These are phyloP conservation scores for Colletotrichum sp. DNA, from an alignment of 2,329 filamentous ascomycete genomes.

Conservation along the genomic window DNA sequence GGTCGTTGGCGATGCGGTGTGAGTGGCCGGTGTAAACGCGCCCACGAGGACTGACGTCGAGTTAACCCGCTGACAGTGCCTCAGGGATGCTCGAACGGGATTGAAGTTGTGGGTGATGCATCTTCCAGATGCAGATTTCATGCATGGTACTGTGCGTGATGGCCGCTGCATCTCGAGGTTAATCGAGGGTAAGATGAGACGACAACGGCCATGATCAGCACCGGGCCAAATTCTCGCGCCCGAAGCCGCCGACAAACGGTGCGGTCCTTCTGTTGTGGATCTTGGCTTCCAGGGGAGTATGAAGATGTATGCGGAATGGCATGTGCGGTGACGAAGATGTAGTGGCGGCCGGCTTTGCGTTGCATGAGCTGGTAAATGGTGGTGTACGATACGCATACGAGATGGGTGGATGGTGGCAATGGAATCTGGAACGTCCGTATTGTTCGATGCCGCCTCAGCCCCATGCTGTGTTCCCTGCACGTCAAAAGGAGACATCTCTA, in stretches of 20 bases:
- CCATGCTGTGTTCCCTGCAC: neutral
- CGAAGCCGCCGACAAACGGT: neutral
- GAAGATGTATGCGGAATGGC: neutral
- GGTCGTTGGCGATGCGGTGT: neutral
- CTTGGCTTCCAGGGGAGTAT: neutral
- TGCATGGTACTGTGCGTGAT: constrained; percentile 10
- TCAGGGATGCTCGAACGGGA: neutral
- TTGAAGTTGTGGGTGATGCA: constrained; percentile 1
- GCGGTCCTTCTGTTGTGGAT: neutral
- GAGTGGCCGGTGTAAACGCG: constrained; percentile 5
- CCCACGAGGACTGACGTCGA: constrained; percentile 9
- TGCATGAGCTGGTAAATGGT: neutral
- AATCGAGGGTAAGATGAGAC: neutral
- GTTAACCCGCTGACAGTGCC: neutral
- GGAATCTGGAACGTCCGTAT: neutral
- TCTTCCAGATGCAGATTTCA: constrained; percentile 9
- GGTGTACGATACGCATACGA: constrained; percentile 8
- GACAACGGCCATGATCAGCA: constrained; percentile 1
- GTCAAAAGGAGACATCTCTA: neutral
- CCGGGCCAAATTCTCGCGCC: neutral
- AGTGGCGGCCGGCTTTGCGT: neutral
- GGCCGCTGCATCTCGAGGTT: constrained; percentile 1
- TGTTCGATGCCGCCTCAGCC: neutral
- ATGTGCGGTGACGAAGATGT: neutral
- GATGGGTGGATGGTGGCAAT: neutral